Conservation (phyloP, 106 monocot species). For the Phalaenopsis aphrodite region DNA sequence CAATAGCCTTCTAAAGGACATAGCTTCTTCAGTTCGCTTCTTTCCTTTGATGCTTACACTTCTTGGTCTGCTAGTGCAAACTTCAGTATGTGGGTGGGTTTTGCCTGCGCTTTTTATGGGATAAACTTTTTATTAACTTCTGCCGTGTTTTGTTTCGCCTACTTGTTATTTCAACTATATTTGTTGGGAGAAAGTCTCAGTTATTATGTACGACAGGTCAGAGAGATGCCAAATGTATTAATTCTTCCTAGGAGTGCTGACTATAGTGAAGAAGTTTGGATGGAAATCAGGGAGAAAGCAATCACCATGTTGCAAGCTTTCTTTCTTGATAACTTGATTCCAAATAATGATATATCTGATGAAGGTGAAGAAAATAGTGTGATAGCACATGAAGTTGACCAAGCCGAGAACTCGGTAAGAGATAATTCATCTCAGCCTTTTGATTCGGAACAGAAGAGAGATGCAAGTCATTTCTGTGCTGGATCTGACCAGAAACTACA, state of each 20-base stretch:
- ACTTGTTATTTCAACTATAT: background rate
- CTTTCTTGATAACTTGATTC: slow-evolving; percentile 74
- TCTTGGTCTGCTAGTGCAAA: no score
- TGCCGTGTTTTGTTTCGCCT: no score
- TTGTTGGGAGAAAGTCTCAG: background rate
- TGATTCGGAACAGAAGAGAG: slow-evolving; percentile 32
- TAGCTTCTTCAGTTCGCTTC: no score
- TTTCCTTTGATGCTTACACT: no score
- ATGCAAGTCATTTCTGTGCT: slow-evolving; percentile 35
- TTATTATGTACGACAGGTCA: slow-evolving; percentile 47
- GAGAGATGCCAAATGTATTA: slow-evolving; percentile 98
- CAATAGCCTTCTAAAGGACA: no score
- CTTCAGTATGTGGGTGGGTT: background rate
- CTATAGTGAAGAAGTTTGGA: slow-evolving; percentile 99
- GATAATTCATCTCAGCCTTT: slow-evolving; percentile 27
- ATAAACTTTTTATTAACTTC: background rate
- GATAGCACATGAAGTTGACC: slow-evolving; percentile 46
- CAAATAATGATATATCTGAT: slow-evolving; percentile 72
- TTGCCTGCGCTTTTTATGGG: background rate
- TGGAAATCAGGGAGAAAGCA: slow-evolving; percentile 95
- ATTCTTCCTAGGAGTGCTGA: slow-evolving; percentile 96
- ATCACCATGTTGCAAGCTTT: slow-evolving; percentile 69
- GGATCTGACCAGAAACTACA: slow-evolving; percentile 32
- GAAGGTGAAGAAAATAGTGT: slow-evolving; percentile 55
- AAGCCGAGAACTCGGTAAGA: slow-evolving; percentile 31